phyloP scores from a whole-genome alignment of 1,284 basidiomycete species.

The Sporisorium exsertum region DNA sequence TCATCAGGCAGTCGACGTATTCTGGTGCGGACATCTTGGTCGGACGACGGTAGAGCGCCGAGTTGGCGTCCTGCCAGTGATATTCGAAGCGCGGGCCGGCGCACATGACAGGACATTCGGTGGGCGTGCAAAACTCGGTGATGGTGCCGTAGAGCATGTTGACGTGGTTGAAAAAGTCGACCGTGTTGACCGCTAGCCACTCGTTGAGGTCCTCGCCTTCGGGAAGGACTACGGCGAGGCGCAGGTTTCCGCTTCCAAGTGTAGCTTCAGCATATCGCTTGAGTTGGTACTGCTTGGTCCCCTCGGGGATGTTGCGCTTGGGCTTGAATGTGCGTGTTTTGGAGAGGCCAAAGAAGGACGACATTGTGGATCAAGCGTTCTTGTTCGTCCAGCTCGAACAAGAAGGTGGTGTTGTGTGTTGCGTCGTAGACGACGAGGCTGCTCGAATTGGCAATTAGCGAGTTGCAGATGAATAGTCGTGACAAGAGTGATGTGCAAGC shows the following conservation, averaged over 20 bases:
- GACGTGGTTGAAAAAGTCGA: slow-evolving; percentile 69
- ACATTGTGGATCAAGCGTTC: slow-evolving; percentile 35
- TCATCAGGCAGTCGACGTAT: slow-evolving; percentile 98
- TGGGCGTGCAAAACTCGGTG: slow-evolving; percentile 67
- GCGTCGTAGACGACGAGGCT: neutral
- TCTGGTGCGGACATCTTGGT: slow-evolving; percentile 73
- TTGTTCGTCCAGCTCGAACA: neutral
- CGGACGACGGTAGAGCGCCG: slow-evolving; percentile 61
- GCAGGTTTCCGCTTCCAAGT: slow-evolving; percentile 74
- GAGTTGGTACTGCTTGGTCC: slow-evolving; percentile 95
- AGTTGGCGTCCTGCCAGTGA: slow-evolving; percentile 87
- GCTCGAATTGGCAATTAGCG: neutral
- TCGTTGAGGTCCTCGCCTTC: slow-evolving; percentile 68
- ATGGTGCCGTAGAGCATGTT: slow-evolving; percentile 69
- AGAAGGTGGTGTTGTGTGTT: neutral
- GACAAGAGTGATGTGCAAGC: neutral
- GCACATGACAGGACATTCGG: slow-evolving; percentile 94
- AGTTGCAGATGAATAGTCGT: neutral
- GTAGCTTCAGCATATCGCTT: slow-evolving; percentile 97
- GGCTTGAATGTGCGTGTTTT: slow-evolving; percentile 97
- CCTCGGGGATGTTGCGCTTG: slow-evolving; percentile 91
- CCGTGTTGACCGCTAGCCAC: slow-evolving; percentile 69
- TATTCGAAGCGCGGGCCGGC: slow-evolving; percentile 97
- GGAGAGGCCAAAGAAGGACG: slow-evolving; percentile 62
- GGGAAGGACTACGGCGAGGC: slow-evolving; percentile 64